Base-by-base conservation (phyloP, 2,329 filamentous ascomycete species). In the Talaromyces funiculosus region DNA sequence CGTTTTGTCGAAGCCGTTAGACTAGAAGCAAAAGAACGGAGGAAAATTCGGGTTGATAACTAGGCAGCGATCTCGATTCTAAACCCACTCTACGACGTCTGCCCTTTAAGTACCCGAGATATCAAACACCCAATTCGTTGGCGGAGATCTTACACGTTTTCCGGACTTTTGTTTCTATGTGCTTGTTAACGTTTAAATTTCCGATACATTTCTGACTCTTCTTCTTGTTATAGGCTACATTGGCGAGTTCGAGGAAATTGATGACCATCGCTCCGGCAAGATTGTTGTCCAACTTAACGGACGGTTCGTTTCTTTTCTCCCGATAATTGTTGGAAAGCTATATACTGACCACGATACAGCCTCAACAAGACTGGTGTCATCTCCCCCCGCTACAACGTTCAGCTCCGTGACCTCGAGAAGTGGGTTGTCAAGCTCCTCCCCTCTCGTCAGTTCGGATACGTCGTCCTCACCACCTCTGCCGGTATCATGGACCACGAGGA, bases 401-500 rank as follows among this genome's bases (percentile, higher is more conserved):
- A 93, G 80, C 92, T 99, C 76, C 83, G 85, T 75, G 94, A 99
- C 74, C 86, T 99, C 77, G 94, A 99, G 90, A 97, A 97, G 86
- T 99, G 94, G 94, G 92, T 97, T 74, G 91, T 96, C 83, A 96
- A 96, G 88, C 90, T 99, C 77, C 87, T 99, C 68, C 94, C 94
- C 70, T 92, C 94, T 70, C 94, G 94, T 97, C 94, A 99, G 84
- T 99, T 99, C 86, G 94, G 94, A 77, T 97, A 92, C 84, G 91
- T 99, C 77, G 92, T 99, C 81, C 89, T 99, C 75, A 99, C 94
- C 80, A 99, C 94, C 82, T 97, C 92, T 64, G 92, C 94, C 67
- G 94, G 94, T 80, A 99, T 99, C 81, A 97, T 99, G 93, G 94
- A 99, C 85, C 94, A 99, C 85, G 94, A 99, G 86, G 94, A 99